Evolutionary conservation across 192 early-diverging fungal species (phyloP).

Genomic region (Backusella morwellensis): DNA sequence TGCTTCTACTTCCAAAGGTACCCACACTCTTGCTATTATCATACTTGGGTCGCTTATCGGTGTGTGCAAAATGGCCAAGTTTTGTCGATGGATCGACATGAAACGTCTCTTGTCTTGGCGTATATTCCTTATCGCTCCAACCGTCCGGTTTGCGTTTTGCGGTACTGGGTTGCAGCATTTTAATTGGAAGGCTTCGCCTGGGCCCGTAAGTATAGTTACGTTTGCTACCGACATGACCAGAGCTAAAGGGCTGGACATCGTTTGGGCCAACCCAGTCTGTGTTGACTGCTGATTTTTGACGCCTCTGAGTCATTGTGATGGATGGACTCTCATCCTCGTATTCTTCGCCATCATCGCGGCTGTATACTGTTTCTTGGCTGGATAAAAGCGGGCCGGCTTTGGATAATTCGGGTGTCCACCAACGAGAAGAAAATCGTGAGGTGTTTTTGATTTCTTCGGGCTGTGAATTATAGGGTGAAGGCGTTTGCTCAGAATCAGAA

Average conservation of each 20-base stretch:
- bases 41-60: neutral
- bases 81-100: neutral
- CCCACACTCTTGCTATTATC: neutral
- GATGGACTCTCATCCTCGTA: neutral
- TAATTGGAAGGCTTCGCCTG: neutral
- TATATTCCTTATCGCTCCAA: neutral
- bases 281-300: neutral
- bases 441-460: neutral
- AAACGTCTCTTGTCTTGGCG: neutral
- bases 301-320: neutral
- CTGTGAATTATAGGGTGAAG: neutral
- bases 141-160: neutral
- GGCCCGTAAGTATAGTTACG: neutral
- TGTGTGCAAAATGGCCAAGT: neutral
- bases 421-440: neutral
- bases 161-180: neutral
- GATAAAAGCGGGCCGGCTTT: neutral
- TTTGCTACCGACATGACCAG: neutral
- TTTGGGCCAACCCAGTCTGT: neutral
- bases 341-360: neutral
- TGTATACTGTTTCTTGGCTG: neutral
- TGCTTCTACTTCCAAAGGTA: neutral
- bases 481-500: neutral
- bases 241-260: slow-evolving; percentile 6
- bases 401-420: neutral